Evolutionary conservation across 331 rosid species (phyloP).

Genomic region (Cydonia oblonga): DNA sequence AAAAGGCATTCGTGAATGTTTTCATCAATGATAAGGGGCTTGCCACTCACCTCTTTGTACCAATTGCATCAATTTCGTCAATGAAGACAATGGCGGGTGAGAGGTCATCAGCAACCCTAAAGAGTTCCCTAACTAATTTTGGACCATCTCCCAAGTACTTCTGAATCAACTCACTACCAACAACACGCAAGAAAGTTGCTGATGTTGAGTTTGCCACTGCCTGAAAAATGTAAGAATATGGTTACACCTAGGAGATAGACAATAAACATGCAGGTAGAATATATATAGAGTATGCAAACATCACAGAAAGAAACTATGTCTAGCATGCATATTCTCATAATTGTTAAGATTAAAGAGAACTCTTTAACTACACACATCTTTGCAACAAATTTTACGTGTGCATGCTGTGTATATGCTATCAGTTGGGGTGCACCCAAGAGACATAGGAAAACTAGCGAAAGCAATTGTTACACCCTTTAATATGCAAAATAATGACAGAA

Average conservation of each 20-base stretch:
- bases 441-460: not conserved
- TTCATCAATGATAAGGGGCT: slow-evolving; percentile 6
- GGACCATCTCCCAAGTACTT: slow-evolving; percentile 98
- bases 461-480: not conserved
- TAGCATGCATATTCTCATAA: not conserved
- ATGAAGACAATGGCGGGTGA: slow-evolving; percentile 96
- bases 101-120: slow-evolving; percentile 97
- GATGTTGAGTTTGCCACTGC: slow-evolving; percentile 99
- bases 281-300: not conserved
- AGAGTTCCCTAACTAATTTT: slow-evolving; percentile 91
- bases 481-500: not conserved
- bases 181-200: slow-evolving; percentile 95
- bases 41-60: slow-evolving; percentile 91
- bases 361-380: not conserved
- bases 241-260: not conserved
- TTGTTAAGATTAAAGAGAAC: not conserved
- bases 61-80: slow-evolving; percentile 94
- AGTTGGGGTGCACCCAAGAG: not conserved
- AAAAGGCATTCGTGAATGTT: not conserved
- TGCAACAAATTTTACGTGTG: not conserved
- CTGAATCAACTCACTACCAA: slow-evolving; percentile 96
- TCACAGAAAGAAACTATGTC: not conserved
- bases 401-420: not conserved
- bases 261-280: not conserved
- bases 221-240: slow-evolving; percentile 25